These are phyloP conservation scores for Lentinula novae-zelandiae DNA, from an alignment of 1,284 basidiomycete genomes.

Conservation along the genomic window DNA sequence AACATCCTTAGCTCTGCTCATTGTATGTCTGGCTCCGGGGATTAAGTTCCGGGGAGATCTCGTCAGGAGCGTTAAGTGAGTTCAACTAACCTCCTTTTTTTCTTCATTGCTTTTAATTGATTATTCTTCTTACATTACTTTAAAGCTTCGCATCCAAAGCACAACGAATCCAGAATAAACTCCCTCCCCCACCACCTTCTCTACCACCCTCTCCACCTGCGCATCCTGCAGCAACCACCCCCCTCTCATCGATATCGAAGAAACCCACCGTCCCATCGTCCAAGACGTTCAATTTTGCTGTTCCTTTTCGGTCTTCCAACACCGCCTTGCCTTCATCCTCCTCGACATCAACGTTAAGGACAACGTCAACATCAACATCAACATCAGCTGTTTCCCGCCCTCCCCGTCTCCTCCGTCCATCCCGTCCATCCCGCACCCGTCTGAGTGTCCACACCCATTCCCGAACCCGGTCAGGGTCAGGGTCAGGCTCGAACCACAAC, in stretches of 20 bases:
- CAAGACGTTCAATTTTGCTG: constrained; percentile 40
- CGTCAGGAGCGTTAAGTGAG: constrained; percentile 52
- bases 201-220: not conserved
- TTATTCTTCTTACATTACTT: constrained; percentile 13
- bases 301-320: not conserved
- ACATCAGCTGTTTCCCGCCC: no score
- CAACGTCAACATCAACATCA: no score
- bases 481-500: no score
- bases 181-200: constrained; percentile 24
- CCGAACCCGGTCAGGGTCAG: no score
- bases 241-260: no score
- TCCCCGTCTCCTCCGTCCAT: no score
- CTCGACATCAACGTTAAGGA: no score
- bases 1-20: constrained; percentile 68
- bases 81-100: constrained; percentile 24
- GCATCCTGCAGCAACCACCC: constrained; percentile 28
- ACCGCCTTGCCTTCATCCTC: no score
- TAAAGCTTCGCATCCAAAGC: constrained; percentile 5
- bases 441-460: no score
- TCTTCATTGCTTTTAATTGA: constrained; percentile 22
- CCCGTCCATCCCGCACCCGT: no score
- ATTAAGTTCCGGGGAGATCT: constrained; percentile 78
- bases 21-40: constrained; percentile 82
- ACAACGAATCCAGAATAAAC: not conserved
- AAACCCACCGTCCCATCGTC: constrained; percentile 29